Percentiles rank a stretch among this genome's conserved stretches.
Evolutionary conservation across 106 monocot genomes (phyloP).

Genomic region (Platanthera zijinensis): DNA sequence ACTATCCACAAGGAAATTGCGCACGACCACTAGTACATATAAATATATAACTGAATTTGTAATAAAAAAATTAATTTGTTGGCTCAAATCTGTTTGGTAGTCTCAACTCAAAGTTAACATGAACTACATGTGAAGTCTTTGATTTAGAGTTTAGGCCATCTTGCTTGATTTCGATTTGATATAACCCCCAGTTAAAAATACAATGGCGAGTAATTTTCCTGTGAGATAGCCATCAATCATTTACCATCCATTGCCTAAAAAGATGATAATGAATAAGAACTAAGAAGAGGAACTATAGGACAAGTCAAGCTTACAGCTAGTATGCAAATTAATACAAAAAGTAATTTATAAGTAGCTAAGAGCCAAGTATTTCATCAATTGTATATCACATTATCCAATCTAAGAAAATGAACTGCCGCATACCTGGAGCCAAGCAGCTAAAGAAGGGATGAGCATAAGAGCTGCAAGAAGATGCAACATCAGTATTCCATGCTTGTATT

Average conservation of each 20-base stretch:
- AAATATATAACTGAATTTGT: no score
- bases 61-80: no score
- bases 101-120: no score
- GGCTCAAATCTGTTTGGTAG: no score
- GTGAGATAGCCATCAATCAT: background rate
- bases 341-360: background rate
- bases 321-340: background rate
- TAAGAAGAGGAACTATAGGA: background rate
- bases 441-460: slow-evolving; percentile 81
- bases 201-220: background rate
- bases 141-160: no score
- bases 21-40: no score
- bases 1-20: no score
- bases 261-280: background rate
- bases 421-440: slow-evolving; percentile 93
- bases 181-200: background rate
- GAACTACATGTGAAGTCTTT: no score
- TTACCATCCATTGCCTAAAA: background rate
- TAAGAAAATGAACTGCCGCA: background rate
- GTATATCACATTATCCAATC: background rate
- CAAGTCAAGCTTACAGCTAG: background rate
- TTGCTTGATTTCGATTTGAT: no score
- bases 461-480: slow-evolving; percentile 78
- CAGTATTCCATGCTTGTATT: slow-evolving; percentile 70
- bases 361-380: background rate